Conservation (phyloP, 2,329 filamentous ascomycete species). For the Alternaria panax region DNA sequence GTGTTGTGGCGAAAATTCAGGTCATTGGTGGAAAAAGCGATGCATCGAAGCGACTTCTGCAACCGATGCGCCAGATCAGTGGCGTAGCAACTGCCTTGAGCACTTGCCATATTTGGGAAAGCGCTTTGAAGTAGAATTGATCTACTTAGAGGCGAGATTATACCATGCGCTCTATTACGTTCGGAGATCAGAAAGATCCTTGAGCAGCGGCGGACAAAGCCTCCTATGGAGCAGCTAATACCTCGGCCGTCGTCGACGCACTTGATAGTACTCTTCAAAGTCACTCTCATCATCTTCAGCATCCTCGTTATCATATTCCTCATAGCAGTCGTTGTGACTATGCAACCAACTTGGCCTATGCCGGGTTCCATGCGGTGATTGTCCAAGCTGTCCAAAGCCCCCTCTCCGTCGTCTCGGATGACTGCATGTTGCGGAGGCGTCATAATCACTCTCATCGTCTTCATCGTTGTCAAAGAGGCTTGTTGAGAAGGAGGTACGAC, state of each 20-base stretch:
- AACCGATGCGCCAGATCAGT: neutral
- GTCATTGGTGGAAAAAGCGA: neutral
- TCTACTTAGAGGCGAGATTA: neutral
- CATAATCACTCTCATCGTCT: constrained; percentile 22
- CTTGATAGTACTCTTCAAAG: constrained; percentile 1
- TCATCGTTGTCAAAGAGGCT: constrained; percentile 11
- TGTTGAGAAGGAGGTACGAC: constrained; percentile 2
- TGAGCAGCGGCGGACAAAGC: neutral
- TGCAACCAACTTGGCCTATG: constrained; percentile 8
- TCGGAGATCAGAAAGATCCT: neutral
- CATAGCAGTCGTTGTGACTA: constrained; percentile 12
- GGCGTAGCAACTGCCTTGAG: neutral
- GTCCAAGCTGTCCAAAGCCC: neutral
- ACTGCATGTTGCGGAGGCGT: neutral
- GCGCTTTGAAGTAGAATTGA: neutral
- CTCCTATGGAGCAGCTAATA: neutral
- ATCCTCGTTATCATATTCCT: constrained; percentile 21
- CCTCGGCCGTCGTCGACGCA: neutral
- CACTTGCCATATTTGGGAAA: neutral
- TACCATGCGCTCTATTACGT: neutral
- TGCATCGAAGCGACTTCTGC: neutral
- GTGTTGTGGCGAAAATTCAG: neutral
- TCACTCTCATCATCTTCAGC: constrained; percentile 11
- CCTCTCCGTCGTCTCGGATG: neutral
- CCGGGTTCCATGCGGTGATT: constrained; percentile 1